Evolutionary conservation across 257 asterid genomes (phyloP).

Genomic region (Fraxinus quadrangulata): DNA sequence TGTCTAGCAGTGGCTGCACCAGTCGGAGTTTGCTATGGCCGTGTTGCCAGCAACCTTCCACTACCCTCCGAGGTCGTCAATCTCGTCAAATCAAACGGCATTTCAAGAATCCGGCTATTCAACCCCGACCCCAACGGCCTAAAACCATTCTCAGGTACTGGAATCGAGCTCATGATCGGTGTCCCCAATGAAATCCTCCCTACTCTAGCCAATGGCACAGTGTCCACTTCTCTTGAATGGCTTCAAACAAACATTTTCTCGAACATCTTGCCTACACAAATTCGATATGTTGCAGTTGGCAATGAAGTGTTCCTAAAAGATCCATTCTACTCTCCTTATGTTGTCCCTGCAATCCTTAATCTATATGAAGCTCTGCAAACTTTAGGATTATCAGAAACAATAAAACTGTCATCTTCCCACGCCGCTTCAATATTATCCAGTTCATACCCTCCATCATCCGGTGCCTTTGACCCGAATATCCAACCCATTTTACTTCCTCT

Average conservation of each 20-base stretch:
- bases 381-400: conserved; percentile 37
- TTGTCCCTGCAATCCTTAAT: conserved; percentile 58
- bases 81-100: conserved; percentile 54
- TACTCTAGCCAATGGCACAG: conserved; percentile 47
- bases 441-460: conserved; percentile 65
- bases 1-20: conserved; percentile 46
- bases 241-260: conserved; percentile 54
- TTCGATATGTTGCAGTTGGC: conserved; percentile 59
- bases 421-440: conserved; percentile 49
- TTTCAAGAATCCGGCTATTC: conserved; percentile 52
- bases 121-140: conserved; percentile 54
- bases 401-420: conserved; percentile 63
- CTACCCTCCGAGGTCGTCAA: conserved; percentile 42
- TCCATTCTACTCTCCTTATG: conserved; percentile 46
- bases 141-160: conserved; percentile 53
- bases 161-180: conserved; percentile 60
- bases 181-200: conserved; percentile 76
- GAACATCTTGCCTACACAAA: conserved; percentile 47
- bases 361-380: conserved; percentile 51
- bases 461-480: conserved; percentile 41
- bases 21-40: conserved; percentile 74
- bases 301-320: conserved; percentile 56
- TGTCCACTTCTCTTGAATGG: conserved; percentile 48
- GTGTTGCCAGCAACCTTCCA: conserved; percentile 54
- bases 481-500: conserved; percentile 42